Conservation (phyloP, 2,329 filamentous ascomycete species). For the Aspergillus felis region DNA sequence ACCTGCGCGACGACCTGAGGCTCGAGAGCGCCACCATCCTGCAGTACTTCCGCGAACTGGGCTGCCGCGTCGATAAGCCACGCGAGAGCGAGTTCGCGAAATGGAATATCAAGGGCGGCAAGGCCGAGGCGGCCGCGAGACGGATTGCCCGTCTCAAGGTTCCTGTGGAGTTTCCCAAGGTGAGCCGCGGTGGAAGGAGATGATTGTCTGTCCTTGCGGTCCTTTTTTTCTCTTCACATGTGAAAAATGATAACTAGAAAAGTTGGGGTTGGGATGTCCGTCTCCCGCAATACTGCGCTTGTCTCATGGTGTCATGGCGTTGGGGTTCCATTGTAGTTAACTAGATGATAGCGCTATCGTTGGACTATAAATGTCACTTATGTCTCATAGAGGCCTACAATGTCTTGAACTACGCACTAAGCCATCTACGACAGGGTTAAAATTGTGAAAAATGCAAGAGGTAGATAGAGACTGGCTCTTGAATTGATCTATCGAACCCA, state of each 20-base stretch:
- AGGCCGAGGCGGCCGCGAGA: constrained; percentile 51
- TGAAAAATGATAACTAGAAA: neutral
- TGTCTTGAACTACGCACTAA: neutral
- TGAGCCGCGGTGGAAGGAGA: constrained; percentile 37
- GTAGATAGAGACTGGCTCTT: neutral
- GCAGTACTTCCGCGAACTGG: constrained; percentile 45
- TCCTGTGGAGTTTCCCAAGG: constrained; percentile 78
- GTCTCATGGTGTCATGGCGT: neutral
- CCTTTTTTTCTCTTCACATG: neutral
- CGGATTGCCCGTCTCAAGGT: constrained; percentile 68
- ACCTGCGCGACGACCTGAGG: constrained; percentile 43
- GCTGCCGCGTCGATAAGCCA: constrained; percentile 42
- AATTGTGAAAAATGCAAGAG: neutral
- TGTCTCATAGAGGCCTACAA: neutral
- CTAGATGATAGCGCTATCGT: neutral
- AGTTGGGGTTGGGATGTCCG: neutral
- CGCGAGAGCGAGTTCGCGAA: constrained; percentile 39
- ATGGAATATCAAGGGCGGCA: constrained; percentile 53
- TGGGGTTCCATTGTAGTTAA: neutral
- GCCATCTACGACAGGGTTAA: neutral
- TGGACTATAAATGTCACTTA: neutral
- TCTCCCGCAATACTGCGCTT: neutral
- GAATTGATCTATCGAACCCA: constrained; percentile 7
- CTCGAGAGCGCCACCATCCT: constrained; percentile 32
- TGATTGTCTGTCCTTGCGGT: constrained; percentile 6